Percentiles rank a stretch among this genome's conserved stretches.
These are phyloP conservation scores for Taphrina pruni DNA, from an alignment of 1,139 yeast genomes.

Conservation along the genomic window DNA sequence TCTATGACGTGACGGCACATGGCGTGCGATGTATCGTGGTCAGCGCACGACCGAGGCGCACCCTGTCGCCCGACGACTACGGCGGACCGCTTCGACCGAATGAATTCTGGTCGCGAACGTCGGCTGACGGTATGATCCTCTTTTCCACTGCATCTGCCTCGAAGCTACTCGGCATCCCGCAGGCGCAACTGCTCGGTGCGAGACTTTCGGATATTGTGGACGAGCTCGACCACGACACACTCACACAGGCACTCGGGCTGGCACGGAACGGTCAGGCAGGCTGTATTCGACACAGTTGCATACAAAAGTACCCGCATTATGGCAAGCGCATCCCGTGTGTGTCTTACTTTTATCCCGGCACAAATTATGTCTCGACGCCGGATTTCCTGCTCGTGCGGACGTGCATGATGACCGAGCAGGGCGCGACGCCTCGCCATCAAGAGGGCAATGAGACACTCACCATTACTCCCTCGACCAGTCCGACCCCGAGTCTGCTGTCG, in stretches of 20 bases:
- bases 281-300: conserved; percentile 2
- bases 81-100: conserved; percentile 14
- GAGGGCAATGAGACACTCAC: not conserved
- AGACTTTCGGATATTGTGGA: conserved; percentile 5
- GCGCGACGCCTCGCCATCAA: not conserved
- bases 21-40: conserved; percentile 18
- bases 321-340: conserved; percentile 6
- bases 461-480: conserved; percentile 2
- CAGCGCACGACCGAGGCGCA: conserved; percentile 9
- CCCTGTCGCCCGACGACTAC: conserved; percentile 9
- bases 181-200: conserved; percentile 16
- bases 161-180: conserved; percentile 24
- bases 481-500: conserved; percentile 9
- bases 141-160: conserved; percentile 13
- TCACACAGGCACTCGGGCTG: not conserved
- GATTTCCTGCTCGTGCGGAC: conserved; percentile 21
- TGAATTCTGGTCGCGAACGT: conserved; percentile 42
- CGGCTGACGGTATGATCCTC: conserved; percentile 43
- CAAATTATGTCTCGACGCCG: not conserved
- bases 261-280: conserved; percentile 8
- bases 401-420: not conserved
- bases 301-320: conserved; percentile 4
- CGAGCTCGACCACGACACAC: not conserved
- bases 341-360: conserved; percentile 18
- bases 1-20: conserved; percentile 22